A percentile compares a stretch with the other conserved stretches of the same genome.
Conservation (phyloP, 2,329 filamentous ascomycete genomes). For the Epichloe baconii region DNA sequence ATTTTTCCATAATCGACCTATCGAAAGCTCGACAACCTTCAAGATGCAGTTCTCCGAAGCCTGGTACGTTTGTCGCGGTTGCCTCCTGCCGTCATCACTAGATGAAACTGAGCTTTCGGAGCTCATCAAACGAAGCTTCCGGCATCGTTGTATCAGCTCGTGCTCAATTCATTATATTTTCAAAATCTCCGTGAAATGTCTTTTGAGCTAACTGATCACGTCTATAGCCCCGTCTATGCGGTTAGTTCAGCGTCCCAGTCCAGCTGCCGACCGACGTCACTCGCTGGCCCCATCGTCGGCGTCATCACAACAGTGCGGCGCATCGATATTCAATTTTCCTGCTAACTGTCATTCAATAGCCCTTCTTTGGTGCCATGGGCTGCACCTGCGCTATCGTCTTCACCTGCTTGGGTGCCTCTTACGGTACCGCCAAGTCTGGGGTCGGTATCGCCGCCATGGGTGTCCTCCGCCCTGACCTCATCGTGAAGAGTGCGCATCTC, state of each 20-base stretch:
- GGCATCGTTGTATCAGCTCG: slow-evolving; percentile 11
- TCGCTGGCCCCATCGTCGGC: slow-evolving; percentile 8
- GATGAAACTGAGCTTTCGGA: slow-evolving; percentile 12
- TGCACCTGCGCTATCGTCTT: slow-evolving; percentile 96
- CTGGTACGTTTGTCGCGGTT: slow-evolving; percentile 50
- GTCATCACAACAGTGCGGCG: slow-evolving; percentile 9
- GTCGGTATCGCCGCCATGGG: slow-evolving; percentile 98
- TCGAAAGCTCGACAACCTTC: slow-evolving; percentile 22
- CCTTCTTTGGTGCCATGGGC: slow-evolving; percentile 96
- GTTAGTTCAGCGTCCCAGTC: slow-evolving; percentile 51
- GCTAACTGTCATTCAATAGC: slow-evolving; percentile 31
- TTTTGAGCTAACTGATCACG: slow-evolving; percentile 29
- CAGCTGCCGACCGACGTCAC: slow-evolving; percentile 19
- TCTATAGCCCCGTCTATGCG: slow-evolving; percentile 84
- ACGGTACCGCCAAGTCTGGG: slow-evolving; percentile 98
- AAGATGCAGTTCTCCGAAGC: slow-evolving; percentile 62
- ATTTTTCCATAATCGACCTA: slow-evolving; percentile 9
- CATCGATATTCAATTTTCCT: slow-evolving; percentile 8
- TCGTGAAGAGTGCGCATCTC: slow-evolving; percentile 82
- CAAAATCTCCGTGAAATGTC: slow-evolving; percentile 2
- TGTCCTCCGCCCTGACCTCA: slow-evolving; percentile 93
- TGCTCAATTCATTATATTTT: background rate
- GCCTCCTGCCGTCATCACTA: slow-evolving; percentile 16
- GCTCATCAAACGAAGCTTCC: slow-evolving; percentile 18
- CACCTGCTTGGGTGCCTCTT: slow-evolving; percentile 91